Base-by-base conservation (phyloP, 176 grass and related monocot species). In the Luzula sylvatica region DNA sequence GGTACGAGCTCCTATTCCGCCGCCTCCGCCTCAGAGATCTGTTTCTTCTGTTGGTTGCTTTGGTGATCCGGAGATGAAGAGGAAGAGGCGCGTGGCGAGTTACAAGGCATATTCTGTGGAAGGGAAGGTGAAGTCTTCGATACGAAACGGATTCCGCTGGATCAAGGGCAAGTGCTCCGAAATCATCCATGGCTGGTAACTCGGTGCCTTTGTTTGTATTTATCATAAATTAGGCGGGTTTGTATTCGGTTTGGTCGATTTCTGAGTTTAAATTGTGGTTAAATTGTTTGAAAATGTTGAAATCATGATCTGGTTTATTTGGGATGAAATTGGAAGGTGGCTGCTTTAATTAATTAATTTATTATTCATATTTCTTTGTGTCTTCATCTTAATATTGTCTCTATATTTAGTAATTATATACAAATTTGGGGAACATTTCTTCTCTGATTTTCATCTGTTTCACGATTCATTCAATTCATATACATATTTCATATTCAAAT, bases 91-190 rank as follows among this genome's bases (percentile, higher is more conserved):
- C 65, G 86, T 99, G n/a, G 82, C 86, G 20, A 87, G 78, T 67
- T 99, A 99, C 82, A 99, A 99, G 78, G 78, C 78, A 23, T 99
- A 99, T 61, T 86, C 86, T 14, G 93, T 80, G 19, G 86, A 99
- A 56, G 93, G 86, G 3, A 99, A 92, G 63, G 72, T 92, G 42
- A 99, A 92, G 78, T 45, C 78, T 1, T 87, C 93, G 9, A 12
- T 99, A 44, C 82, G 93, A 27, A 87, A 81, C 69, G 69, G 93
- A 2, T 83, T 99, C 64, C 81, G 78, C 62, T 99, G 93, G 93
- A 87, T 92, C 86, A 92, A 92, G 78, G 69, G 42, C 16, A 99
- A 87, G 68, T 99, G 93, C 82, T 77, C 93, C 26, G 78, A 72
- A 48, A 72, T 92, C 41, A 79, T 99, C 58, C 81, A 87, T 74